Evolutionary conservation across 2,329 filamentous ascomycete species (phyloP).

Genomic region (Hawksworthiomyces lignivorus): DNA sequence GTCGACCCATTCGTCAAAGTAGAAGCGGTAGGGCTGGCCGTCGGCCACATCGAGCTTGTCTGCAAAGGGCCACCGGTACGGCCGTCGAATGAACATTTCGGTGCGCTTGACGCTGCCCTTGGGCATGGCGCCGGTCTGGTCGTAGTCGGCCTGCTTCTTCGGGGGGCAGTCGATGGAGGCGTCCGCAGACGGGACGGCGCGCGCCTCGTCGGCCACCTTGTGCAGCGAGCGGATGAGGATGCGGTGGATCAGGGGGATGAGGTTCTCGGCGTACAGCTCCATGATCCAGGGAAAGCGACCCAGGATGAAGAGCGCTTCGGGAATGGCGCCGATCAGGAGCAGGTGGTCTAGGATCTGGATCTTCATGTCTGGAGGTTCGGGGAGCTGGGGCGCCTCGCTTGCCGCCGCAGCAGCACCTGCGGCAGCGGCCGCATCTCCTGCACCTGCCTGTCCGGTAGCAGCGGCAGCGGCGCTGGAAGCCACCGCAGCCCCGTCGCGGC

Average conservation of each 20-base stretch:
- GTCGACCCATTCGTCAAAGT: conserved; percentile 96
- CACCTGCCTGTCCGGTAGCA: neutral
- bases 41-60: conserved; percentile 71
- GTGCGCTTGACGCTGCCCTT: conserved; percentile 61
- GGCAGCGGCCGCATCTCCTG: conserved; percentile 57
- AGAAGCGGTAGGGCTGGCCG: conserved; percentile 78
- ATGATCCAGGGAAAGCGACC: conserved; percentile 90
- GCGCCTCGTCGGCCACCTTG: conserved; percentile 54
- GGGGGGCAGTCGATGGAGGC: conserved; percentile 26
- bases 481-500: neutral
- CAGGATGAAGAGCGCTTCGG: conserved; percentile 80
- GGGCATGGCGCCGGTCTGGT: conserved; percentile 59
- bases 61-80: conserved; percentile 75
- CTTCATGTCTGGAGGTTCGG: conserved; percentile 82
- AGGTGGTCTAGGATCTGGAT: conserved; percentile 75
- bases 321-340: conserved; percentile 83
- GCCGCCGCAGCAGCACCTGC: conserved; percentile 43
- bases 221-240: conserved; percentile 75
- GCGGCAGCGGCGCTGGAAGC: conserved; percentile 32
- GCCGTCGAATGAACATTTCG: conserved; percentile 54
- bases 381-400: conserved; percentile 39
- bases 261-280: conserved; percentile 67
- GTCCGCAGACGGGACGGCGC: conserved; percentile 24
- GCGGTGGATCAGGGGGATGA: conserved; percentile 74
- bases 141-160: conserved; percentile 41